Evolutionary conservation across 2,329 filamentous ascomycete genomes (phyloP), one percentile per base, ranked within the genome.

Genomic region (Hypoxylon sp.): DNA sequence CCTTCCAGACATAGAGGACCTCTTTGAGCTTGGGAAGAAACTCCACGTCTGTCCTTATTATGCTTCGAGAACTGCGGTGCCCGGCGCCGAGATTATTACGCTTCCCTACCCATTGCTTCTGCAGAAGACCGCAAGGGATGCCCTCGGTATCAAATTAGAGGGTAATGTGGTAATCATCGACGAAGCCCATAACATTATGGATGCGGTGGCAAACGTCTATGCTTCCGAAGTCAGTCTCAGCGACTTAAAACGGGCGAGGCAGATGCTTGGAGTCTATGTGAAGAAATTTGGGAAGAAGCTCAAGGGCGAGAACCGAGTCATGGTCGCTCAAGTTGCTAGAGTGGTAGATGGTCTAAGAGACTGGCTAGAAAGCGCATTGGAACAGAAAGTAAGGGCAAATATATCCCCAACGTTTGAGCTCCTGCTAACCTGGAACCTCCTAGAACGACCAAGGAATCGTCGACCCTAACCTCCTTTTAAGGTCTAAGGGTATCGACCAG

Each of bases 181-280:
- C 73, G 96, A 99, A 82, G 96, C 96, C 0, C 96, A 99, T 78
- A 99, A 99, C 76, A 87, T 99, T 57, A 97, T 98, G 91, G 94
- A 98, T 78, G 94, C 95, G 0, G 93, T 99, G 49, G 88, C 93
- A 14, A 91, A 90, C 49, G 96, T 97, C 34, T 90, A 98, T 77
- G 94, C 94, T 0, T 89, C 93, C 0, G 89, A 92, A 36, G 86
- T 98, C 19, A 88, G 88, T 2, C 82, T 97, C 3, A 82, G 82
- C 25, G 94, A 98, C 68, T 82, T 98, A 17, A 88, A 88, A 53
- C 86, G 87, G 64, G 93, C 91, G 2, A 87, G 93, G 58, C 85
- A 86, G 52, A 94, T 97, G 80, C 84, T 99, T 1, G 91, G 90
- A 0, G 84, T 90, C 0, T 99, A 99, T 74, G 88, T 97, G 4